phyloP scores from a whole-genome alignment of 164 flowering plant species.

The Nelumbo lutea region DNA sequence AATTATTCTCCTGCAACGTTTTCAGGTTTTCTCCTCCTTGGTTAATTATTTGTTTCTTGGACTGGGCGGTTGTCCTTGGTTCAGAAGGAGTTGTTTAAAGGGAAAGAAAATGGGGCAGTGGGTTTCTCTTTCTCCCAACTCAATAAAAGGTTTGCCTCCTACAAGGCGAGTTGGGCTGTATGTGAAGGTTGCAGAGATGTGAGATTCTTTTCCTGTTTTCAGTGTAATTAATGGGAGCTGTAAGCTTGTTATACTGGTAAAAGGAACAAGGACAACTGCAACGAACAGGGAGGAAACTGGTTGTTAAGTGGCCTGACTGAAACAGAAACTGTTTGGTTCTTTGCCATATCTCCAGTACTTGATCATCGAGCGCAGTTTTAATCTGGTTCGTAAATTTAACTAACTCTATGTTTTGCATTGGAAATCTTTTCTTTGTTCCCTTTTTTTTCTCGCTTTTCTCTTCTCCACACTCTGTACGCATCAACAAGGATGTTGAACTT shows the following conservation, averaged over 20 bases:
- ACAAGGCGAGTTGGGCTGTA: slow-evolving; percentile 20
- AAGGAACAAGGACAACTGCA: slow-evolving; percentile 8
- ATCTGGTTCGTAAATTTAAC: background rate
- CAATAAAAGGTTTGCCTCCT: slow-evolving; percentile 58
- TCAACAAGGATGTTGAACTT: too few relatives aligned
- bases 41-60: too few relatives aligned
- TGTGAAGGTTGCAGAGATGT: slow-evolving; percentile 91
- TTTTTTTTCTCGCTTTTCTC: background rate
- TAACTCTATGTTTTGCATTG: background rate
- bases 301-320: slow-evolving; percentile 55
- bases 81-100: slow-evolving; percentile 47
- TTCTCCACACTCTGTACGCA: background rate
- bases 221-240: slow-evolving; percentile 77
- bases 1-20: too few relatives aligned
- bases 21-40: too few relatives aligned
- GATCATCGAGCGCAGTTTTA: background rate
- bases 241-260: slow-evolving; percentile 43
- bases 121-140: slow-evolving; percentile 37
- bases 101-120: slow-evolving; percentile 21
- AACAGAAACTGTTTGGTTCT: slow-evolving; percentile 71
- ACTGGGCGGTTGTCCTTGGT: too few relatives aligned
- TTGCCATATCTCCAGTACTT: slow-evolving; percentile 59
- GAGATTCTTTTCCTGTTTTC: slow-evolving; percentile 77
- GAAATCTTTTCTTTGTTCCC: too few relatives aligned
- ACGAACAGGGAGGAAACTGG: slow-evolving; percentile 21